Evolutionary conservation across 352 stramenopile genomes (phyloP), one percentile per base, ranked within the genome.

Genomic region (Globisporangium mamillatum): DNA sequence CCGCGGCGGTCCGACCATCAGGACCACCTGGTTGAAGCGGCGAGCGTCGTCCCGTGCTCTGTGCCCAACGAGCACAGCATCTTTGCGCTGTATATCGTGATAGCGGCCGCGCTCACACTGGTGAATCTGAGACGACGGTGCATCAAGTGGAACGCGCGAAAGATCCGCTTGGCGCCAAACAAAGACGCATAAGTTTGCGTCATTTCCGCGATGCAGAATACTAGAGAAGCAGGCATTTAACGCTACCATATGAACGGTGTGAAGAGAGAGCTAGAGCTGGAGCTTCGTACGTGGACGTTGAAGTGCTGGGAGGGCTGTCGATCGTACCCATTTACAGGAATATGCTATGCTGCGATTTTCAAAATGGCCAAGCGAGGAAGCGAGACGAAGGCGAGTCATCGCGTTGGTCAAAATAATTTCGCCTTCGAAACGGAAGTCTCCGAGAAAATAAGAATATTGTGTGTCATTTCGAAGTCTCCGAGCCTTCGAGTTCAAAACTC

Each of bases 61-160:
- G 64, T 88, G 56, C 80, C 80, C 12, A 67, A 54, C 2, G 80
- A 88, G 57, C 55, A 70, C 41, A 63, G 76, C 53, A 59, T 84
- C 55, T 86, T 86, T 50, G 72, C 63, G 9, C 58, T 71, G n/a
- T 84, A 86, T 65, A 69, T 63, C 22, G 25, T 38, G 18, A 77
- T 67, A 53, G 36, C 48, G 34, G 52, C 14, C 14, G 60, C 66
- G 4, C 18, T 80, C 6, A 34, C 73, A 29, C 3, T 82, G 7
- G 60, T 62, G 48, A 57, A 69, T 25, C 38, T 72, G 27, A 69
- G 24, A 9, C 18, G 68, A 18, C 44, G 73, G 16, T 41, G 56
- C 14, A 3, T 38, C 27, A 52, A 55, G 29, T 44, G 60, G 41
- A 50, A 22, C 41, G 16, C 16, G 41, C 41, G 41, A 16, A 9